Base-by-base conservation (phyloP, 805 yeast genomes). In the Phaffomyces antillensis region DNA sequence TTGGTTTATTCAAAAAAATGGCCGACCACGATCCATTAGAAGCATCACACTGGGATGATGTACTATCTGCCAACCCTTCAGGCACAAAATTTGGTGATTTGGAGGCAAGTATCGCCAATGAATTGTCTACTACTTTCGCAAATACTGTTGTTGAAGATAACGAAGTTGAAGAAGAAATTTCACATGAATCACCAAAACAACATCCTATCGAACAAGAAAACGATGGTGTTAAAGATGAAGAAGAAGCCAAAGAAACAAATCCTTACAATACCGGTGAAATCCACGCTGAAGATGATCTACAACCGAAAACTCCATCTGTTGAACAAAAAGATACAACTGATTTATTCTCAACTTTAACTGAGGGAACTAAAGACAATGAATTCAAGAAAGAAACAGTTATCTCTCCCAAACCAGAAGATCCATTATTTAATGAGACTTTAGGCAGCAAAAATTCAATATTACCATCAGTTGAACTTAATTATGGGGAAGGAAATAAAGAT, bases 31-130 rank as follows among this genome's bases (percentile, higher is more conserved):
- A 76, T 25, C 77, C 73, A 43, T 64, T 77, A 26, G 71, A 76
- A 10, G 75, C 77, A 6, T 73, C 80, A 2, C 76, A 72, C 46
- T 81, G 86, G 86, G 84, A 74, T 46, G 86, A 79, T 52, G 75
- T 46, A 26, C 59, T 75, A 13, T 60, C 75, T 13, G 62, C 76
- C 2, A 61, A 59, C 33, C 63, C 13, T 28, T 11, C 68, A 2
- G n/a, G 37, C 20, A 24, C 20, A 20, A 28, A 28, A 28, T 36
- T 20, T 35, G 7, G 32, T 13, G 39, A 30, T 8, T 23, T 44
- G 16, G 44, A 40, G 12, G 5, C 24, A n/a, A 37, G 28, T 26
- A 44, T 49, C n/a, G 55, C 40, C 11, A 42, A 47, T 26, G 59
- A 57, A 43, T 47, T 54, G 23, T 40, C 56, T 15, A 46, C 46